Evolutionary conservation across 1,284 basidiomycete genomes (phyloP).

Genomic region (Cryptococcus wingfieldii): DNA sequence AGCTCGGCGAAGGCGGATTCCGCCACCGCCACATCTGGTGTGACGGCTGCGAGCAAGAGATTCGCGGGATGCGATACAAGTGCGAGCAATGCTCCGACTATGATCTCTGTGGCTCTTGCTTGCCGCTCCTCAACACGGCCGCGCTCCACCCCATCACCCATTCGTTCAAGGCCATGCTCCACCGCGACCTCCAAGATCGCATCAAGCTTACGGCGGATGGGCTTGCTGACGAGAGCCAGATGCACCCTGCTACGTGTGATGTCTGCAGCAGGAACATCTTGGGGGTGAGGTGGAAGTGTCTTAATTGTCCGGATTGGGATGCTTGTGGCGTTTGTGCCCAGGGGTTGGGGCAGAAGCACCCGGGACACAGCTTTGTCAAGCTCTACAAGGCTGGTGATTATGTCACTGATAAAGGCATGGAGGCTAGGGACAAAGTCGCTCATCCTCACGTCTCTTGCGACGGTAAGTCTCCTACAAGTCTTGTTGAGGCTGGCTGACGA

Average conservation of each 20-base stretch:
- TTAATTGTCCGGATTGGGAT: conserved; percentile 50
- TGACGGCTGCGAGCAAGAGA: conserved; percentile 42
- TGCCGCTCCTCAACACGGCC: conserved; percentile 37
- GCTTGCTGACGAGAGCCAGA: conserved; percentile 10
- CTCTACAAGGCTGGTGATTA: conserved; percentile 57
- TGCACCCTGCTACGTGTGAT: conserved; percentile 43
- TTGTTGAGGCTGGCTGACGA: neutral
- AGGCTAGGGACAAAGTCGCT: conserved; percentile 52
- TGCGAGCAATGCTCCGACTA: conserved; percentile 46
- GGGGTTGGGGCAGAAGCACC: conserved; percentile 65
- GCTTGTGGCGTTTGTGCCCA: conserved; percentile 67
- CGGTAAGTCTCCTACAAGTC: conserved; percentile 13
- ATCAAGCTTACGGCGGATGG: conserved; percentile 29
- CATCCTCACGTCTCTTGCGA: conserved; percentile 44
- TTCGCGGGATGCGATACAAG: conserved; percentile 45
- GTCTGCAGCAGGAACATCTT: conserved; percentile 38
- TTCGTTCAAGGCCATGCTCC: conserved; percentile 45
- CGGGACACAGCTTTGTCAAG: conserved; percentile 69
- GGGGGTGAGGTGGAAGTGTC: conserved; percentile 48
- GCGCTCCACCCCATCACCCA: conserved; percentile 39
- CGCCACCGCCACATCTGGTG: conserved; percentile 46
- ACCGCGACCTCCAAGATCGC: conserved; percentile 40
- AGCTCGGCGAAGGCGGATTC: conserved; percentile 38
- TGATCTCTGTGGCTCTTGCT: conserved; percentile 43
- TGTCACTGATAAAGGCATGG: conserved; percentile 18